Base-by-base conservation (phyloP, 441 rosid species). In the Adansonia rubrostipa region DNA sequence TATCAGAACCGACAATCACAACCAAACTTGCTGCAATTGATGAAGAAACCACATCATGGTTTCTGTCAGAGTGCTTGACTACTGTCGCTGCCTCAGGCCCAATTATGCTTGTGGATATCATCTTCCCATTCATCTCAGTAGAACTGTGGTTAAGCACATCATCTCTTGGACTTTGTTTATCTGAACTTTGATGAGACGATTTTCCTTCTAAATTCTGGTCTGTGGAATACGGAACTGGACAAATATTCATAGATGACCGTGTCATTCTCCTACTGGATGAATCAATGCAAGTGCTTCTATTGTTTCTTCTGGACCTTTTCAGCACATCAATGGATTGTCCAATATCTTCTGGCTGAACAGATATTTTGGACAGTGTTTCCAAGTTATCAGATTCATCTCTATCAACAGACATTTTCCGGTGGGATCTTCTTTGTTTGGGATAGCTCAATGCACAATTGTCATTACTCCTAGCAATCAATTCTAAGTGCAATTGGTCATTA, bases 341-440 rank as follows among this genome's bases (percentile, higher is more conserved):
- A 40, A 72, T 48, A 4, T 61, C 84, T 66, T 75, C 75, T 7
- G 47, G 22, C 56, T 44, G 72, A 81, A 68, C 53, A 56, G 76
- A 76, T 65, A 6, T 76, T 72, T 79, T 77, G 44, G 80, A 64
- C 60, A 56, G 80, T 60, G 66, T 75, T 82, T 75, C 82, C 47
- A 78, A 50, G 13, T 79, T 76, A 70, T 72, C 83, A 74, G 57
- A 71, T 62, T 47, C 78, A 78, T 72, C 80, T 57, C 47, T 67
- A 78, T 76, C 80, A 82, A 72, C 87, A 54, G 86, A 45, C 47
- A 68, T 74, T 64, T 77, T 81, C 82, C 81, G 82, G 68, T 68
- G 53, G 80, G 98, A 90, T 85, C 94, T 91, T 85, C 84, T 86
- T 77, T 81, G 73, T 81, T 82, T 92, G 57, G 93, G 92, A 82